Base-by-base conservation (phyloP, 306 rosid genomes). In the Lotus japonicus region DNA sequence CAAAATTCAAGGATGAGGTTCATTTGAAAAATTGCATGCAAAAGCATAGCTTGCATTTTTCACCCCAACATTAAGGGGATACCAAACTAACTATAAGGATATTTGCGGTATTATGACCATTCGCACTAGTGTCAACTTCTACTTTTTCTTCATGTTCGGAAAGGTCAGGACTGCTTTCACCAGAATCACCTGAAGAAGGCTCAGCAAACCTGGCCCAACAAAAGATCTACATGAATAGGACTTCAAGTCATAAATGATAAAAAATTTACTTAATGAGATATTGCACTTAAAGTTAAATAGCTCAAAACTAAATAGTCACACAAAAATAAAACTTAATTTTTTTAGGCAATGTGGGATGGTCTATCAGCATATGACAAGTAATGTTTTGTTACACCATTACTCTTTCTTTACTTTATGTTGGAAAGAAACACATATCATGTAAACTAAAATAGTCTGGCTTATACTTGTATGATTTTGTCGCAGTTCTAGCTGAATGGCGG, bases 401-500 rank as follows among this genome's bases (percentile, higher is more conserved):
- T 7, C 38, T 50, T 31, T 17, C 39, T 14, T 36, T 38, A 61
- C 38, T 51, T 59, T 44, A n/a, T 26, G 35, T 54, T 64, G 18
- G 59, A 64, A 50, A 64, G 23, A 51, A 74, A 56, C 53, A 79
- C 13, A 36, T 75, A 21, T 41, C 49, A 39, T 50, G 31, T 39
- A 71, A 63, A 44, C 64, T 23, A 64, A 35, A 76, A 62, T 58
- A 79, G 73, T 83, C 55, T 64, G 73, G 84, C 55, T 64, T 54
- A 26, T 90, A 94, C 98, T 83, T 86, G 71, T 86, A 86, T 61
- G 72, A 53, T 85, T 83, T 94, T 61, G 79, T 60, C 12, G 82
- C 75, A 76, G 87, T 77, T 86, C 96, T 82, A 44, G 75, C 79
- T 19, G 97, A 94, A 9, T 85, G 96, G 45, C 95, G 89, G 64